Base-by-base conservation (phyloP, 805 yeast species). In the Kurtzmaniella fragi region DNA sequence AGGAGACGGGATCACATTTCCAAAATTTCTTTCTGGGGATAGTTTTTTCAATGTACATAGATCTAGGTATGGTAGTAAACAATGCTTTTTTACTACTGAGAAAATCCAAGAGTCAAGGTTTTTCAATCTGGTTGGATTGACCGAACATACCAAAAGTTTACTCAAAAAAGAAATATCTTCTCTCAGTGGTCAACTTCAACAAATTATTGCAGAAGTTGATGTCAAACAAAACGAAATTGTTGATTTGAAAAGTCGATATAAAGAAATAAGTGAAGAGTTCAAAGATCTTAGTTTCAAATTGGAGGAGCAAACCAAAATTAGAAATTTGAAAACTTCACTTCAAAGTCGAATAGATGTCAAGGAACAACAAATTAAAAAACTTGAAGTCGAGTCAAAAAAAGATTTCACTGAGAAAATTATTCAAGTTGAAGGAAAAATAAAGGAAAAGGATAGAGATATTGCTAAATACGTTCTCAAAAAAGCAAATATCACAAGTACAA, bases 31-130 rank as follows among this genome's bases (percentile, higher is more conserved):
- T 37, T 77, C 81, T 17, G 87, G 82, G 0, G 74, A 73, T 40
- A 65, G 70, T 2, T 44, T 79, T 11, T 77, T 75, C 42, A 65
- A 67, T 9, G 61, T 84, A 12, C 61, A 56, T 7, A 66, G 66
- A 44, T 89, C 96, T 1, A 57, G 55, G 13, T 88, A 83, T 59
- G 95, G 95, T 17, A 57, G 65, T 2, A 68, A 61, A 45, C 85
- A 80, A 50, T 61, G 71, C 2, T 67, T 73, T 37, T 53, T 69
- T 71, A 40, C 60, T 31, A 56, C 77, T 39, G 62, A 69, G 46
- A 48, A 53, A 49, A 52, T 64, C 15, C 47, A 52, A 4, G 42
- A 49, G 3, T 54, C 69, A 1, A 52, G 50, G 25, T 56, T 57
- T 16, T 59, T 67, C 58, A 44, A 52, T 23, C 15, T 15, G n/a